phyloP scores from a whole-genome alignment of 1,284 basidiomycete genomes.

The Ceratobasidium sp. region DNA sequence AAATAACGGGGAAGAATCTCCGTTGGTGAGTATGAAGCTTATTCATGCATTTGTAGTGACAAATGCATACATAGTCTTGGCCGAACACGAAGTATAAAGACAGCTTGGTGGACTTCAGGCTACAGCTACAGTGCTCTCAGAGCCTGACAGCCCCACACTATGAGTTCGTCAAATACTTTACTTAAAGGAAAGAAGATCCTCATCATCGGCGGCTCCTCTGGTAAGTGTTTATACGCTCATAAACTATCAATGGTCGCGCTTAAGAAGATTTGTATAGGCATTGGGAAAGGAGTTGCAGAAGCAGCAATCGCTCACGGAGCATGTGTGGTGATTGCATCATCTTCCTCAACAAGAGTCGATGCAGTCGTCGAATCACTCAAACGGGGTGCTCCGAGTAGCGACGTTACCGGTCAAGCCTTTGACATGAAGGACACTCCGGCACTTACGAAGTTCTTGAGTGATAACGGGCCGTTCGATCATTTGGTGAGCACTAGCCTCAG shows the following conservation, averaged over 20 bases:
- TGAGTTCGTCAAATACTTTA: conserved; percentile 8
- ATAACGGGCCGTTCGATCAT: conserved; percentile 31
- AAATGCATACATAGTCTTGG: neutral
- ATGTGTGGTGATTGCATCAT: conserved; percentile 39
- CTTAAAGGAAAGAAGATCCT: conserved; percentile 26
- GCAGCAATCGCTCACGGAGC: conserved; percentile 35
- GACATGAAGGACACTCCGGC: conserved; percentile 24
- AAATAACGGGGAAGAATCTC: neutral
- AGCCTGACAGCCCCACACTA: neutral
- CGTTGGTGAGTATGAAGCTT: neutral
- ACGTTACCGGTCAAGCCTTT: conserved; percentile 20
- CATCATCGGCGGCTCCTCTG: conserved; percentile 32
- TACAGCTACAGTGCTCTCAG: neutral
- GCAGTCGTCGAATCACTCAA: conserved; percentile 31
- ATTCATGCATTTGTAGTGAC: neutral
- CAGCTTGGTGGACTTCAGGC: neutral
- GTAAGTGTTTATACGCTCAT: neutral
- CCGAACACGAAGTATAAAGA: neutral
- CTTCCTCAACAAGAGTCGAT: conserved; percentile 29
- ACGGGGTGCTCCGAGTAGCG: neutral
- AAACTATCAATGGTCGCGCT: neutral
- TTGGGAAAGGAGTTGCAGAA: conserved; percentile 35
- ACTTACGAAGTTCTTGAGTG: conserved; percentile 27
- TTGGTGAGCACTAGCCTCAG: neutral
- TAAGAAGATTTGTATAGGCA: conserved; percentile 11